Conservation (phyloP, 768 basidiomycete genomes). For the Glaciozyma antarctica region DNA sequence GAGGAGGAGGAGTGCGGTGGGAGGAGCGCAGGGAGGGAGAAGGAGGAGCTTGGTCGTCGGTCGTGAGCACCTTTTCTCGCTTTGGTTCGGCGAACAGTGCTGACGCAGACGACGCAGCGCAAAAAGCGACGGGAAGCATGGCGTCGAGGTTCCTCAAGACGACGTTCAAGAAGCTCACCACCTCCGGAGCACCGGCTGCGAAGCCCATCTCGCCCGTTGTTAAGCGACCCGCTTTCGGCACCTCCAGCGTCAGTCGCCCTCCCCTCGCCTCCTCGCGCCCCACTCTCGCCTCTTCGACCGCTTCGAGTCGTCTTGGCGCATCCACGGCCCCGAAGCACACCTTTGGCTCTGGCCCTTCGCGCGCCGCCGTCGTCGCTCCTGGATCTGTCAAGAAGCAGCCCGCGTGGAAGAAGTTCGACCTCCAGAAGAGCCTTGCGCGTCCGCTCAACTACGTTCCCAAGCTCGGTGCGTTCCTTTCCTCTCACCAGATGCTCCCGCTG, state of each 20-base stretch:
- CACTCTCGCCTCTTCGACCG: conserved; percentile 18
- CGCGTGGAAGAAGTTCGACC: conserved; percentile 17
- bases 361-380: background rate
- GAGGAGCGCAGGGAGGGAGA: background rate
- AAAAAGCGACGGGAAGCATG: background rate
- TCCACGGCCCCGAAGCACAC: background rate
- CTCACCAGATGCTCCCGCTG: background rate
- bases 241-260: no score
- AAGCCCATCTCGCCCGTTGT: background rate
- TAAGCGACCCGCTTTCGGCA: background rate
- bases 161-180: conserved; percentile 13
- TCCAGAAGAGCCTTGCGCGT: conserved; percentile 11
- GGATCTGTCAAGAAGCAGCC: conserved; percentile 5
- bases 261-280: background rate
- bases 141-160: conserved; percentile 8
- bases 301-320: conserved; percentile 1
- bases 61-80: conserved; percentile 6
- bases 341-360: background rate
- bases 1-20: conserved; percentile 19
- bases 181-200: background rate
- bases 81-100: no score
- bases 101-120: background rate
- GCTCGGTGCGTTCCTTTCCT: background rate
- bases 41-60: conserved; percentile 6
- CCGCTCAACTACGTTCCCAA: conserved; percentile 10